Percentiles rank a stretch among this genome's conserved stretches.
Evolutionary conservation across 2,329 filamentous ascomycete species (phyloP).

Genomic region (Ophiostoma pallidulum): DNA sequence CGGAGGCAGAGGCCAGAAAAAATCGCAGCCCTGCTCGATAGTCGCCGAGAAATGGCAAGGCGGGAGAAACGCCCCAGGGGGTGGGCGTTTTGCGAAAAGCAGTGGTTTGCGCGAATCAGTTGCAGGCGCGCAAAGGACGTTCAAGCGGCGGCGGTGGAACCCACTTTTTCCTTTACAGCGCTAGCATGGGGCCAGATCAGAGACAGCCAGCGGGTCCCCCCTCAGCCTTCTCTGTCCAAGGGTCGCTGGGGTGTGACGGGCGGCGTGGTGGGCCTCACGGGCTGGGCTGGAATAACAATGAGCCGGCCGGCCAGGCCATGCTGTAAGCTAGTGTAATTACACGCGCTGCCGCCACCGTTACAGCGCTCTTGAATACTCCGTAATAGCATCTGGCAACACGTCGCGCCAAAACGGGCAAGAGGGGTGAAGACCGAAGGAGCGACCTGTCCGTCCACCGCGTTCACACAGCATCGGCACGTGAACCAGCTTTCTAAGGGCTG

Average conservation of each 20-base stretch:
- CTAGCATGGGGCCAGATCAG: no score
- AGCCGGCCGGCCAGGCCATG: neutral
- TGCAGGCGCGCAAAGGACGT: neutral
- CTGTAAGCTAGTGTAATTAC: neutral
- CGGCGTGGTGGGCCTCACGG: neutral
- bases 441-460: neutral
- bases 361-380: no score
- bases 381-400: slow-evolving; percentile 7
- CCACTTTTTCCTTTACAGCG: slow-evolving; percentile 3
- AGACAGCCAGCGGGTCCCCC: no score
- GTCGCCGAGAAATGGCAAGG: slow-evolving; percentile 3
- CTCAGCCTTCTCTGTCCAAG: slow-evolving; percentile 6
- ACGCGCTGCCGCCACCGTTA: neutral
- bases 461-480: neutral
- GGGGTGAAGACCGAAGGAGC: slow-evolving; percentile 7
- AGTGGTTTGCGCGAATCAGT: neutral
- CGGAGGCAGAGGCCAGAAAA: neutral
- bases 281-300: slow-evolving; percentile 10
- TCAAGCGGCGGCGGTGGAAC: neutral
- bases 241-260: no score
- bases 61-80: neutral
- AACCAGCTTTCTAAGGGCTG: neutral
- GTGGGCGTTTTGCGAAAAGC: neutral
- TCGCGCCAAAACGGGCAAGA: slow-evolving; percentile 14
- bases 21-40: neutral